Evolutionary conservation across 352 stramenopile genomes (phyloP), one percentile per base, ranked within the genome.

Genomic region (Elongisporangium anandrum): DNA sequence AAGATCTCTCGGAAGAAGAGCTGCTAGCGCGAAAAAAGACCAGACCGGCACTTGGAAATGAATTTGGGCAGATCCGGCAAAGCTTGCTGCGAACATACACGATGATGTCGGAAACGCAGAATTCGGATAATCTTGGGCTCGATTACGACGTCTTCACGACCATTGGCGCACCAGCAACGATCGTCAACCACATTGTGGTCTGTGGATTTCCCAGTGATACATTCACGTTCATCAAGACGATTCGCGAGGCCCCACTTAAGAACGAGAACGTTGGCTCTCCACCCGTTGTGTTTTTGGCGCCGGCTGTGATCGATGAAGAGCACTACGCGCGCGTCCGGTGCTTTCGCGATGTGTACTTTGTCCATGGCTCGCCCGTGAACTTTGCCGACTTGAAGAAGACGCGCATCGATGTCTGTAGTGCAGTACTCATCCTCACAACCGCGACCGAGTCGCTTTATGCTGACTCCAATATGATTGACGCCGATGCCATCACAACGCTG

Each of bases 391-490:
- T 93, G 4, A 80, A 84, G 49, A 82, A 77, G 41, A 90, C 81
- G 10, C 75, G 80, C 23, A 89, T 93, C 19, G 73, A 79, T 22
- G 62, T 56, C 0, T 77, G 77, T 17, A 75, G 69, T 10, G 81
- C 79, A 0, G 79, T 93, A 34, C 63, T 93, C 38, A 85, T 93
- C 48, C 69, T 91, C 38, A 87, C 79, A 5, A 66, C 73, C 21
- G 57, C 74, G 4, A 84, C 72, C 0, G 70, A 78, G 48, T 70
- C 70, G 8, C 62, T 68, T 48, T 93, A 89, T 57, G 73, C 81
- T 0, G 84, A 93, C 50, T 73, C 79, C 6, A 93, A 93, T 54
- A 93, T 93, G 84, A 71, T 93, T 6, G 84, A 93, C 49, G 81
- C 84, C 5, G 78, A 93, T 53, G 84, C 84, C 10, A 93, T 93